Evolutionary conservation across 495 filamentous ascomycete species (phyloP).

Genomic region (Lasiosphaeria ovina): DNA sequence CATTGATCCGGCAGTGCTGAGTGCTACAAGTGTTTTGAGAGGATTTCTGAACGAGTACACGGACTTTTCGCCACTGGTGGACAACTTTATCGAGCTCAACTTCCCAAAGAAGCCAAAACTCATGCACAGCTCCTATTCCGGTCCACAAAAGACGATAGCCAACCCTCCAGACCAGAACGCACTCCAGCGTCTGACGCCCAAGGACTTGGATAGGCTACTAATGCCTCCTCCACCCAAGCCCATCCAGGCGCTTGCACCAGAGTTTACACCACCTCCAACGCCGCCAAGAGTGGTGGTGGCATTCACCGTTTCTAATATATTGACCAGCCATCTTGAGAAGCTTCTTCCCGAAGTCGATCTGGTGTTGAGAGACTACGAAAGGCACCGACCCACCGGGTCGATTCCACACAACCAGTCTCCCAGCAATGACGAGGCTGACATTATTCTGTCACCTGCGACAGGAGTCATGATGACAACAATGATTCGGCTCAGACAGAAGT

Average conservation of each 20-base stretch:
- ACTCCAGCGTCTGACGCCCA: no score
- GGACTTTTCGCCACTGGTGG: slow-evolving; percentile 34
- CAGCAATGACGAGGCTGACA: slow-evolving; percentile 64
- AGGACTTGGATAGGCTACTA: slow-evolving; percentile 1
- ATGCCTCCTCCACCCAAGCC: slow-evolving; percentile 20
- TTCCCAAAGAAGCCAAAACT: slow-evolving; percentile 33
- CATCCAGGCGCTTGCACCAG: slow-evolving; percentile 24
- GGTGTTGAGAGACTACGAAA: slow-evolving; percentile 58
- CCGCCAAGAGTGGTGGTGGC: slow-evolving; percentile 50
- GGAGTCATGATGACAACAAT: slow-evolving; percentile 71
- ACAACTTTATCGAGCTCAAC: slow-evolving; percentile 46
- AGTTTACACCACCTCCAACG: slow-evolving; percentile 18
- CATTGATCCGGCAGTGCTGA: slow-evolving; percentile 1
- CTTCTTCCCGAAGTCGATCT: slow-evolving; percentile 52
- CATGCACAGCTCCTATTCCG: slow-evolving; percentile 26
- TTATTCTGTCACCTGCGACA: slow-evolving; percentile 67
- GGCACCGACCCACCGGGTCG: slow-evolving; percentile 37
- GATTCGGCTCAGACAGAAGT: slow-evolving; percentile 69
- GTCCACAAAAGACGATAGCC: neutral
- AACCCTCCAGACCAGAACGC: no score
- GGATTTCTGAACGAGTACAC: slow-evolving; percentile 18
- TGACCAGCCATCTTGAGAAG: slow-evolving; percentile 48
- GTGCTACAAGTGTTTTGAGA: slow-evolving; percentile 17
- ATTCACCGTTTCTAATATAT: slow-evolving; percentile 41
- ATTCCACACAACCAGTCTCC: slow-evolving; percentile 31